A percentile compares a stretch with the other conserved stretches of the same genome.
Evolutionary conservation across 1,139 yeast genomes (phyloP).

Genomic region (Sugiyamaella paludigena): DNA sequence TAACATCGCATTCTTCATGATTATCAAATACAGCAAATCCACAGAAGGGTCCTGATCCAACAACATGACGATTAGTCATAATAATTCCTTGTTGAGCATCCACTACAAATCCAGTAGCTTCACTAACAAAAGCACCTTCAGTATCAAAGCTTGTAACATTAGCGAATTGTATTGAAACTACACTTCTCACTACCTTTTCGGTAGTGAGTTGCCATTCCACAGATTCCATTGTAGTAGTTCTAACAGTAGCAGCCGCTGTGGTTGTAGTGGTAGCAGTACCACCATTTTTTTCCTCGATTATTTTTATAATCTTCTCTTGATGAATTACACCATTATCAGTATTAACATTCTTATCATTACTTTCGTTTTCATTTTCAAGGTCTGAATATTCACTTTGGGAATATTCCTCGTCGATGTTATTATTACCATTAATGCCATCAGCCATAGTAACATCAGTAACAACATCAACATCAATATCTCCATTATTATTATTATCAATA

Average conservation of each 20-base stretch:
- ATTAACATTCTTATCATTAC: background rate
- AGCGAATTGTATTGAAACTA: slow-evolving; percentile 85
- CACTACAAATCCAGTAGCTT: slow-evolving; percentile 95
- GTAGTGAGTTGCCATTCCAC: slow-evolving; percentile 77
- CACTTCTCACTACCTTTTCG: slow-evolving; percentile 76
- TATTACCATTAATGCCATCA: background rate
- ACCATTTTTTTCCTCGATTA: background rate
- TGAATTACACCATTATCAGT: background rate
- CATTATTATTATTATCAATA: slow-evolving; percentile 1
- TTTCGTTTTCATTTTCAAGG: background rate
- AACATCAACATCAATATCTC: slow-evolving; percentile 1
- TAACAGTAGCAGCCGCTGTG: background rate
- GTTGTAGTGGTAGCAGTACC: slow-evolving; percentile 1
- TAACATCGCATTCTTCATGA: slow-evolving; percentile 89
- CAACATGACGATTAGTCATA: slow-evolving; percentile 89
- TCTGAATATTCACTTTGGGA: slow-evolving; percentile 3
- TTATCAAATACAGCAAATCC: slow-evolving; percentile 92
- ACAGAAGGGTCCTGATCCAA: slow-evolving; percentile 89
- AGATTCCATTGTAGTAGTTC: slow-evolving; percentile 19
- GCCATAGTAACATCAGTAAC: slow-evolving; percentile 2
- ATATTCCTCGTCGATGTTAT: background rate
- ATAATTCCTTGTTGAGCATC: slow-evolving; percentile 79
- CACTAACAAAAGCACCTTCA: slow-evolving; percentile 76
- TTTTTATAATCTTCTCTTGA: slow-evolving; percentile 4
- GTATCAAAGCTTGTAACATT: slow-evolving; percentile 87